These are phyloP conservation scores for Fraxinus sp. DNA, from an alignment of 305 asterid species.

Conservation along the genomic window DNA sequence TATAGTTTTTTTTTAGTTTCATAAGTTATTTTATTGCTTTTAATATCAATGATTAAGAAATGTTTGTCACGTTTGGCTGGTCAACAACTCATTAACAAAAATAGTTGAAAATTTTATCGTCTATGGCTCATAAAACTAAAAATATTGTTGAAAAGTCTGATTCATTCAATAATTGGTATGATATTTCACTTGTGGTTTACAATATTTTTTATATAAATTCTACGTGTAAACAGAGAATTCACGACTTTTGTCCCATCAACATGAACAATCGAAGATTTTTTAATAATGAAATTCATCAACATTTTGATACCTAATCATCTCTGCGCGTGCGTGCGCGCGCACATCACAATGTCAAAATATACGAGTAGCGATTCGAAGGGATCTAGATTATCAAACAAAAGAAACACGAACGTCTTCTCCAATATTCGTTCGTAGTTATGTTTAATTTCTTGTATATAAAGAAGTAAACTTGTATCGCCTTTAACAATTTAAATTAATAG, in stretches of 20 bases:
- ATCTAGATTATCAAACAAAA: neutral
- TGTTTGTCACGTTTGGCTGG: neutral
- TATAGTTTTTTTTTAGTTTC: too few species aligned
- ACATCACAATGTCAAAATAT: neutral
- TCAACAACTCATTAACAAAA: neutral
- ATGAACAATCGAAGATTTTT: neutral
- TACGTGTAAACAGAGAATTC: neutral
- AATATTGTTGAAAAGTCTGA: neutral
- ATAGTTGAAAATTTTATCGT: neutral
- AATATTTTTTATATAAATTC: neutral
- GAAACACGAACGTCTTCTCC: neutral
- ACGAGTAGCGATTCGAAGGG: neutral
- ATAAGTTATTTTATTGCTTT: neutral
- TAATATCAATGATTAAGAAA: neutral
- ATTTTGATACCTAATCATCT: too few species aligned
- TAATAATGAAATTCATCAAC: too few species aligned
- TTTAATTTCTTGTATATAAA: neutral
- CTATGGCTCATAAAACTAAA: neutral
- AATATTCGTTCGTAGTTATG: neutral
- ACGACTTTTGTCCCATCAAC: neutral
- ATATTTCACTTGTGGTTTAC: neutral
- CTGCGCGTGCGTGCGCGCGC: too few species aligned
- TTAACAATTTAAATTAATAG: too few species aligned
- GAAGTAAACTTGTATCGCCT: too few species aligned
- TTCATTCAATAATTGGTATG: neutral